A percentile compares a stretch with the other conserved stretches of the same genome.
phyloP scores from a whole-genome alignment of 768 basidiomycete genomes.

The Bullera alba region DNA sequence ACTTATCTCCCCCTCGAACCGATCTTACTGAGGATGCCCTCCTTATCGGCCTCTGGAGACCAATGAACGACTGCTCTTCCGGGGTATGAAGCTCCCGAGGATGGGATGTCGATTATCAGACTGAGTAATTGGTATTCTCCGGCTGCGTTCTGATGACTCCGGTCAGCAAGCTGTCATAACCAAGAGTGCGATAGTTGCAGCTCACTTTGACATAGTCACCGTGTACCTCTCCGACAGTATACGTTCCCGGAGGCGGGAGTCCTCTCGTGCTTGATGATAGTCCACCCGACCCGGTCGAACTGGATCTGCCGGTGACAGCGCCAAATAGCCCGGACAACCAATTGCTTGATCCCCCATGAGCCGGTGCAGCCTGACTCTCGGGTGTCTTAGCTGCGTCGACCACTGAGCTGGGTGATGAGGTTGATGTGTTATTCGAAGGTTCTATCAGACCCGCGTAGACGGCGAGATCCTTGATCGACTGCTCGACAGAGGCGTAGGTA shows the following conservation, averaged over 20 bases:
- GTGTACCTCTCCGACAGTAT: constrained; percentile 40
- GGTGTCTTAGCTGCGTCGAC: not conserved
- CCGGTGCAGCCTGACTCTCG: not conserved
- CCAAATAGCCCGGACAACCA: constrained; percentile 17
- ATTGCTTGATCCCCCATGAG: not conserved
- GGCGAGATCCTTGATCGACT: constrained; percentile 10
- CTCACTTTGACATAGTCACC: constrained; percentile 45
- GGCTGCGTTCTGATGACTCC: constrained; percentile 29
- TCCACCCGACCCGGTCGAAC: not conserved
- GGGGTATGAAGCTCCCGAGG: constrained; percentile 28
- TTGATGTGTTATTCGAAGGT: no score
- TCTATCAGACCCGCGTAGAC: constrained; percentile 9
- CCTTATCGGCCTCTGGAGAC: constrained; percentile 35
- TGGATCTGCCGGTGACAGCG: constrained; percentile 11
- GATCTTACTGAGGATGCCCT: constrained; percentile 33
- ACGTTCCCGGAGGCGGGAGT: constrained; percentile 42
- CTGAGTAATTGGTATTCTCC: constrained; percentile 37
- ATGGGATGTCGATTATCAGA: constrained; percentile 42
- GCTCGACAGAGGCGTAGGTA: constrained; percentile 9
- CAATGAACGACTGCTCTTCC: constrained; percentile 39
- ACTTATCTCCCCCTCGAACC: not conserved
- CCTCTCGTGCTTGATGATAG: constrained; percentile 15
- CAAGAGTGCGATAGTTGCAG: no score
- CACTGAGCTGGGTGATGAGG: not conserved
- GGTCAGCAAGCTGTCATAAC: no score